Evolutionary conservation across 2,329 filamentous ascomycete species (phyloP).

Genomic region (Paracorniculantispora psalliotae): DNA sequence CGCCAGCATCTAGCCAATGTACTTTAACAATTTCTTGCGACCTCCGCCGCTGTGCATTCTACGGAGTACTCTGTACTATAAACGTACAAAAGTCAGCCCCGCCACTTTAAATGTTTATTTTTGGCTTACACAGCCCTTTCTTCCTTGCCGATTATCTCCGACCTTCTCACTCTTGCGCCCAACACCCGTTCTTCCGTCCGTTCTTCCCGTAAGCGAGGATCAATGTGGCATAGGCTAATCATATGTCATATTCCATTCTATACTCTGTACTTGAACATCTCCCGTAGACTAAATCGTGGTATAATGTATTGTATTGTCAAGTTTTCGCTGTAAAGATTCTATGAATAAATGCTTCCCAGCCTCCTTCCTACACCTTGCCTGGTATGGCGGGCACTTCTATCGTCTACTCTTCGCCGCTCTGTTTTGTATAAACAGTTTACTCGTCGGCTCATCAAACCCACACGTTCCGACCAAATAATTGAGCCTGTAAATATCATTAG

Average conservation of each 20-base stretch:
- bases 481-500: slow-evolving; percentile 31
- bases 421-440: slow-evolving; percentile 42
- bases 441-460: slow-evolving; percentile 50
- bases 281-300: no score
- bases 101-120: no score
- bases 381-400: no score
- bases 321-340: background rate
- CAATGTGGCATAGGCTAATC: background rate
- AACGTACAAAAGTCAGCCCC: no score
- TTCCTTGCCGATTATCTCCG: no score
- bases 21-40: background rate
- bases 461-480: slow-evolving; percentile 47
- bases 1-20: background rate
- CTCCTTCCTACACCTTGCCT: no score
- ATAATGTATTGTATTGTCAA: no score
- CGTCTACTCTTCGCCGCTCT: slow-evolving; percentile 24
- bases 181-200: no score
- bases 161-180: background rate
- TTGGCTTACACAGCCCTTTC: no score
- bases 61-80: no score
- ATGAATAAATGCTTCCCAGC: background rate
- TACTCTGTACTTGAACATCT: no score
- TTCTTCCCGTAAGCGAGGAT: background rate
- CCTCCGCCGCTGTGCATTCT: background rate
- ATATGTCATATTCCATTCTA: background rate